Base-by-base conservation (phyloP, 352 stramenopile species). In the Globisporangium ultimum region DNA sequence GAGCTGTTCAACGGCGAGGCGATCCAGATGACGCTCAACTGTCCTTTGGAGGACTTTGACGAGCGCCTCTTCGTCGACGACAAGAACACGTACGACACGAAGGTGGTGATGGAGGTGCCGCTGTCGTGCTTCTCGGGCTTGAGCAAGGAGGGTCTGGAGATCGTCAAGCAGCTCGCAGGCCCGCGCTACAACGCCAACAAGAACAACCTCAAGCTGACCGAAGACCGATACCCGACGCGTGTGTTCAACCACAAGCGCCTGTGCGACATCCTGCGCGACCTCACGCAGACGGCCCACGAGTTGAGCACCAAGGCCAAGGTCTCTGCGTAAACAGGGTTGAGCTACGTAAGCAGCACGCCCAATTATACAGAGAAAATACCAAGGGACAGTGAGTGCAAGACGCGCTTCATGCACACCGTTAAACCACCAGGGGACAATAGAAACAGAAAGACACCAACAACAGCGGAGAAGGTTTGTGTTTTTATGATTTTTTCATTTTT, bases 201-300 rank as follows among this genome's bases (percentile, higher is more conserved):
- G 72, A 75, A 88, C 55, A 63, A 73, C 55, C 68, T 93, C 66
- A 93, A 93, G 70, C 73, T 93, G 56, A 72, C 79, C 38, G 84
- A 93, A 63, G 84, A 93, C 70, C 79, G 80, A 46, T 91, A 91
- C 76, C 65, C 70, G 34, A 87, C 70, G 59, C 84, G 84, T 54
- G 81, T 93, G 60, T 75, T 78, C 70, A 93, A 93, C 76, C 84
- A 93, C 78, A 91, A 93, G 75, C 79, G 84, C 14, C 74, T 93
- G 58, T 93, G 84, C 63, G 84, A 89, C 55, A 87, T 93, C 61
- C 68, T 93, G 64, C 80, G 73, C 48, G 81, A 93, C 50, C 71
- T 93, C 28, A 90, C 83, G 41, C 61, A 84, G 60, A 84, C 80
- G 24, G 76, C 83, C n/a, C 68, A 84, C 59, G 69, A 90, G 59